Base-by-base conservation (phyloP, 2,329 filamentous ascomycete species). In the Septoria petroselini region DNA sequence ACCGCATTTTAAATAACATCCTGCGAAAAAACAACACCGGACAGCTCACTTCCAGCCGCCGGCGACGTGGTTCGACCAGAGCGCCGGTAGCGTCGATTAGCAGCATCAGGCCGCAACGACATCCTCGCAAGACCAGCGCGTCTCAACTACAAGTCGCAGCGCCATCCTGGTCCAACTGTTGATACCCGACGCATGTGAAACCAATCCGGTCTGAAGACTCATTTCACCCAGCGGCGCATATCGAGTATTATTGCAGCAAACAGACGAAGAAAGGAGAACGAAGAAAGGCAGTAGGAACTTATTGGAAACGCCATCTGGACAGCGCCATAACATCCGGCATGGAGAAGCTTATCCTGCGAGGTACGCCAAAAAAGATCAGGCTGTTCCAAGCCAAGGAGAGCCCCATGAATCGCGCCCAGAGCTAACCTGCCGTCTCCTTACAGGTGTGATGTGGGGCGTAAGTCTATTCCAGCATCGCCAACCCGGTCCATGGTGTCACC, bases 331-430 rank as follows among this genome's bases (percentile, higher is more conserved):
- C n/a, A n/a, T n/a, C n/a, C n/a, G n/a, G n/a, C 43, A 55, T 58
- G 52, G 58, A 60, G 38, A 60, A 58, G 56, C 52, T 60, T 38
- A 58, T 60, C 38, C 50, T 60, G 54, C 53, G 54, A 50, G 55
- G 58, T 60, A 52, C 35, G 57, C 53, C 31, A 25, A 37, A 27
- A 38, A 17, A 31, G 3, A 19, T 25, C 29, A 37, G n/a, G n/a
- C n/a, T n/a, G n/a, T n/a, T n/a, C n/a, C n/a, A n/a, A n/a, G n/a
- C n/a, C 37, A 27, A 18, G 34, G 29, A 25, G 14, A n/a, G 38
- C 34, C 21, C 43, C 40, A 47, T 51, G 52, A 44, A 41, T 54
- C 31, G 42, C 17, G 37, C 40, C 19, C 25, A 23, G 17, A 42
- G 40, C 53, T 51, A 47, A 48, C 33, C 38, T 44, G 31, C 35